Conservation (phyloP, 495 filamentous ascomycete species). For the Penicillium soppii region DNA sequence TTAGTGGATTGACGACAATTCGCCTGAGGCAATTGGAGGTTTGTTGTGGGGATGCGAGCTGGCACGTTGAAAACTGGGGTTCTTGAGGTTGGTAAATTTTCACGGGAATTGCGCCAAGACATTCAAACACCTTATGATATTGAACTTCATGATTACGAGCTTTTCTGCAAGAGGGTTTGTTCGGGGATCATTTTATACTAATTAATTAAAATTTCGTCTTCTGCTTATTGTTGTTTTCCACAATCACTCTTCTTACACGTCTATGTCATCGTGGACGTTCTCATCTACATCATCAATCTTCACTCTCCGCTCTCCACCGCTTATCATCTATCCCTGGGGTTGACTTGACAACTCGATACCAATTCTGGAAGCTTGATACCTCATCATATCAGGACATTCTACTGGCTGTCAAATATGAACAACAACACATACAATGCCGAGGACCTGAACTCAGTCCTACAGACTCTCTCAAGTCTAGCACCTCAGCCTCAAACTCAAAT, state of each 20-base stretch:
- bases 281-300: constrained; percentile 1
- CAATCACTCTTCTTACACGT: background rate
- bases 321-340: background rate
- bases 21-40: constrained; percentile 7
- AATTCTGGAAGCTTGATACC: background rate
- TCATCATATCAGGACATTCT: background rate
- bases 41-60: constrained; percentile 17
- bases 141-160: too few relatives aligned
- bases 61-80: constrained; percentile 9
- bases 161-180: too few relatives aligned
- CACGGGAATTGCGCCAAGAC: constrained; percentile 29
- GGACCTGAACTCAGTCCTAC: constrained; percentile 54
- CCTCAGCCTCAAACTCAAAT: constrained; percentile 9
- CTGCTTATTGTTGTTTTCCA: too few relatives aligned
- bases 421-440: constrained; percentile 37
- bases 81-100: constrained; percentile 39
- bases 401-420: constrained; percentile 23
- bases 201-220: too few relatives aligned
- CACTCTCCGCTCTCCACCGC: background rate
- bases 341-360: too few relatives aligned
- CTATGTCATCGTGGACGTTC: background rate
- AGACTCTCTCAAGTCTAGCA: constrained; percentile 43
- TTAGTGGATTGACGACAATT: constrained; percentile 3
- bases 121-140: constrained; percentile 17
- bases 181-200: too few relatives aligned